Percentiles rank a stretch among this genome's conserved stretches.
Evolutionary conservation across 768 basidiomycete genomes (phyloP).

Genomic region (Cytidiella melzeri): DNA sequence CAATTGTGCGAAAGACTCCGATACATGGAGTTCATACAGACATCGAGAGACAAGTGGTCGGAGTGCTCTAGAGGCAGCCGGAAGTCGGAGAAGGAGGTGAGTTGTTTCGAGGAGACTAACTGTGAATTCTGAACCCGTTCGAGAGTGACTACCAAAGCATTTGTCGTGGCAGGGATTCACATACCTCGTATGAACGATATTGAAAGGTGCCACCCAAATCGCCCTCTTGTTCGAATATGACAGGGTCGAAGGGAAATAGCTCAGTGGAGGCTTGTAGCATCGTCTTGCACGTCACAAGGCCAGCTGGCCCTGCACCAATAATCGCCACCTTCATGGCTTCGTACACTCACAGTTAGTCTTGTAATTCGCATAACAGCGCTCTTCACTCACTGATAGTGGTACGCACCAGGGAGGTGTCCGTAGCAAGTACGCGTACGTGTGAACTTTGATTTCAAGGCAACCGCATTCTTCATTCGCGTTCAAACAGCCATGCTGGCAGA

Average conservation of each 20-base stretch:
- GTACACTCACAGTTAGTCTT: too few species aligned
- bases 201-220: constrained; percentile 49
- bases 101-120: constrained; percentile 52
- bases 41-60: constrained; percentile 43
- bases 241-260: constrained; percentile 41
- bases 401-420: too few species aligned
- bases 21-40: constrained; percentile 11
- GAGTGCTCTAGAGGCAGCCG: constrained; percentile 39
- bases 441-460: too few species aligned
- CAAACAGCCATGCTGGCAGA: too few species aligned
- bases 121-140: constrained; percentile 43
- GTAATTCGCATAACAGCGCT: too few species aligned
- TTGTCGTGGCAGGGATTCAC: too few species aligned
- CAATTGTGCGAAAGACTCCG: neutral
- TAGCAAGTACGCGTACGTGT: too few species aligned
- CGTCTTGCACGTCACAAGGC: constrained; percentile 44
- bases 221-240: constrained; percentile 42
- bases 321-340: constrained; percentile 18
- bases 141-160: too few species aligned
- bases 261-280: constrained; percentile 34
- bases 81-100: constrained; percentile 57
- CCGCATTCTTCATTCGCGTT: too few species aligned
- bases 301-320: constrained; percentile 43
- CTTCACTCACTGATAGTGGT: too few species aligned
- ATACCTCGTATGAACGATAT: constrained; percentile 41